Evolutionary conservation across 768 basidiomycete genomes (phyloP).

Genomic region (Rhodotorula taiwanensis): DNA sequence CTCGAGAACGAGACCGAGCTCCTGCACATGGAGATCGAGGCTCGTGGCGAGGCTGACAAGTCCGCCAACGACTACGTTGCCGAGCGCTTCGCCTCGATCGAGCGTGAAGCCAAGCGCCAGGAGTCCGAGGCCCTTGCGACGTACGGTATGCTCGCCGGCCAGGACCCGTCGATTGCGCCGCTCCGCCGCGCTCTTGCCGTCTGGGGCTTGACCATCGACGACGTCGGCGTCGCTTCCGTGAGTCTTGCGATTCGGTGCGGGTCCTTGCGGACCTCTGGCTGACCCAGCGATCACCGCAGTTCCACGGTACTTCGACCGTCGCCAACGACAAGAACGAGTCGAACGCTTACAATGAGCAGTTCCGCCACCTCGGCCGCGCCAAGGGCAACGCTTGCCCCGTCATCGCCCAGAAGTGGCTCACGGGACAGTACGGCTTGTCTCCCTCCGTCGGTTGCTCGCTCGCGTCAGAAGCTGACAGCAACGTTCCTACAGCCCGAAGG

Average conservation of each 20-base stretch:
- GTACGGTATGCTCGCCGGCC: slow-evolving; percentile 86
- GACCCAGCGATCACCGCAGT: slow-evolving; percentile 32
- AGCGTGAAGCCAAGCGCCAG: slow-evolving; percentile 81
- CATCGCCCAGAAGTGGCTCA: slow-evolving; percentile 93
- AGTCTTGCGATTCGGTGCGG: not conserved
- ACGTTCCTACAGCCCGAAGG: slow-evolving; percentile 58
- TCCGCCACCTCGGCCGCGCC: slow-evolving; percentile 78
- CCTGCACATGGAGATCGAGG: slow-evolving; percentile 68
- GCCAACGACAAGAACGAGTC: slow-evolving; percentile 94
- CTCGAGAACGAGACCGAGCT: slow-evolving; percentile 77
- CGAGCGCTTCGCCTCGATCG: slow-evolving; percentile 71
- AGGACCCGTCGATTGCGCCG: slow-evolving; percentile 72
- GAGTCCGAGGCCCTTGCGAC: slow-evolving; percentile 87
- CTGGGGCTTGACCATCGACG: slow-evolving; percentile 90
- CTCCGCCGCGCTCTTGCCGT: slow-evolving; percentile 92
- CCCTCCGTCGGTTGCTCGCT: not conserved
- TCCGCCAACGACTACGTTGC: slow-evolving; percentile 65
- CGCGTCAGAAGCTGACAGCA: not conserved
- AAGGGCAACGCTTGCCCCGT: slow-evolving; percentile 95
- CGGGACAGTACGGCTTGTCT: slow-evolving; percentile 52
- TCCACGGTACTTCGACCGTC: slow-evolving; percentile 51
- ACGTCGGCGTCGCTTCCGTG: slow-evolving; percentile 55
- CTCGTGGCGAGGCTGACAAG: slow-evolving; percentile 48
- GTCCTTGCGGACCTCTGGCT: not conserved
- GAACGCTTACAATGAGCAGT: slow-evolving; percentile 90